phyloP scores from a whole-genome alignment of 805 yeast genomes.

The Metschnikowia koreensis region DNA sequence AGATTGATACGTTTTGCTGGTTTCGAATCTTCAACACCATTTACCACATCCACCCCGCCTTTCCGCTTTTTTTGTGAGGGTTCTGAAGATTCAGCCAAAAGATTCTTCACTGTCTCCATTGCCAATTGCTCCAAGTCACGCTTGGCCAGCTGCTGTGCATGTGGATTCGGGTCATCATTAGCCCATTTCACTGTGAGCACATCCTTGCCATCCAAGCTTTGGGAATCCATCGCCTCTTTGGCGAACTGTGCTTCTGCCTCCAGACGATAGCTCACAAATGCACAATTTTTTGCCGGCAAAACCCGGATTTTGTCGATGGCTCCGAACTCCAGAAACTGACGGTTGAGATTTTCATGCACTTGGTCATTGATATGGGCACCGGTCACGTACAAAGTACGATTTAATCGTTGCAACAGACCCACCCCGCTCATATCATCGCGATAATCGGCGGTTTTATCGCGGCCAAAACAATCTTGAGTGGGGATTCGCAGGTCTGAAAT shows the following conservation, averaged over 20 bases:
- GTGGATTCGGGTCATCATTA: constrained; percentile 79
- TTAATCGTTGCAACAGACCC: constrained; percentile 71
- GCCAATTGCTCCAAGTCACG: constrained; percentile 52
- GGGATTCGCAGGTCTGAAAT: constrained; percentile 56
- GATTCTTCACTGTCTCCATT: constrained; percentile 48
- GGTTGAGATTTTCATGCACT: constrained; percentile 33
- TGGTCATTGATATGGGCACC: constrained; percentile 43
- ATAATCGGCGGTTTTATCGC: constrained; percentile 79
- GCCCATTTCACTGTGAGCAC: constrained; percentile 83
- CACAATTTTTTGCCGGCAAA: constrained; percentile 62
- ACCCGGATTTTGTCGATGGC: constrained; percentile 64
- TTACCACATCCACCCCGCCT: no score
- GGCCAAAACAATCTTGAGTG: constrained; percentile 86
- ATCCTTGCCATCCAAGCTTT: constrained; percentile 62
- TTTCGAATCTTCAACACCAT: no score
- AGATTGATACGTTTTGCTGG: background rate
- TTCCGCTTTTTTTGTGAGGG: background rate
- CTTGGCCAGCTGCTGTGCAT: constrained; percentile 50
- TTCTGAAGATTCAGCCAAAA: constrained; percentile 28
- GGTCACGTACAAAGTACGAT: constrained; percentile 77
- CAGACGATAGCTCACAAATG: constrained; percentile 67
- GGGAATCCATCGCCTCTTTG: constrained; percentile 90
- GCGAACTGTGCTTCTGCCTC: constrained; percentile 90
- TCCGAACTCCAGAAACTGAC: constrained; percentile 73
- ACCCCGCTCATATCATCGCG: constrained; percentile 94